Base-by-base conservation (phyloP, 2,329 filamentous ascomycete species). In the Botryotinia calthae region DNA sequence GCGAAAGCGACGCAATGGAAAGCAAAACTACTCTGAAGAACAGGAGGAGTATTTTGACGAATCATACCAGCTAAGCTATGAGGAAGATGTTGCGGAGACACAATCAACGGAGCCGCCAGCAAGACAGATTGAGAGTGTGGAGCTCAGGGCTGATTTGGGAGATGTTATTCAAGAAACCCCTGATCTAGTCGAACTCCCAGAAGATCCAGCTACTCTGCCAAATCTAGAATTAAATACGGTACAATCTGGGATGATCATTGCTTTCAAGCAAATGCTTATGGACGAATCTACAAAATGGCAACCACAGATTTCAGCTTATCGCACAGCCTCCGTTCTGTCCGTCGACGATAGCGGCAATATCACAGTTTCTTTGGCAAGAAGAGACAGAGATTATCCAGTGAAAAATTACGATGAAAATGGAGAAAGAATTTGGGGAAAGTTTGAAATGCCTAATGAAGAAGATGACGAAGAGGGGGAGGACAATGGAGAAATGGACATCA, bases 391-490 rank as follows among this genome's bases (percentile, higher is more conserved):
- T 20, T 82, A 86, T 8, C 86, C 87, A 71, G 80, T 89, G 75
- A 90, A 87, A 78, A 81, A 82, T 28, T 90, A 89, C 76, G 90
- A 95, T 76, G 86, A 87, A 56, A 90, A 91, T 0, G 94, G 93
- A 0, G 85, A 91, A 74, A 87, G 93, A 16, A 82, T 93, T 16
- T 97, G 95, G 77, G 89, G 87, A 75, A 92, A 90, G 73, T 96
- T 97, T 76, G 93, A 97, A 78, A 89, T 90, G 77, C 91, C 91
- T 0, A 87, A 88, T 12, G 86, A 89, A 10, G 88, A 89, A 18
- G 89, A 88, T 20, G 87, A 87, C 0, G 83, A 86, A 22, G 84
- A 84, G 16, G 82, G 81, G 4, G 83, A 84, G 68, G 87, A 91
- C 72, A 86, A 90, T 74, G 91, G 91, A 1, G 84, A 87, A 66